These are phyloP conservation scores for Candida namnaoensis DNA, from an alignment of 805 yeast species.

Conservation along the genomic window DNA sequence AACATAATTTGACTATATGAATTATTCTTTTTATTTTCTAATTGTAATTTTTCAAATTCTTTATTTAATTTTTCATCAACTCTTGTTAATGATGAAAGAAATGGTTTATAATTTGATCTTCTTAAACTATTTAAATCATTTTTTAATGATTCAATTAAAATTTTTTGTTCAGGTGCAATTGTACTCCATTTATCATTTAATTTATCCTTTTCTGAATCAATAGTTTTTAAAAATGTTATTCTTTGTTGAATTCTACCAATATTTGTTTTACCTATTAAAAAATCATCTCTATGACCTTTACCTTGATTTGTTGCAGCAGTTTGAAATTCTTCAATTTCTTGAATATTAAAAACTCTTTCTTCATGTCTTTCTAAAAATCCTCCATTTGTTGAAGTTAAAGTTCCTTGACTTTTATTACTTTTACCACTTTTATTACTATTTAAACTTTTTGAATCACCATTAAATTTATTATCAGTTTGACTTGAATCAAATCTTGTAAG, in stretches of 20 bases:
- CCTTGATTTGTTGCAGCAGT: not conserved
- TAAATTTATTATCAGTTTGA: constrained; percentile 3
- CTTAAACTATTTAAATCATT: constrained; percentile 12
- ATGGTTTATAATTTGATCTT: constrained; percentile 11
- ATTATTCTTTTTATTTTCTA: not conserved
- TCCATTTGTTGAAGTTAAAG: not conserved
- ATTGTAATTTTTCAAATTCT: not conserved
- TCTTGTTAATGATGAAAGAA: constrained; percentile 6
- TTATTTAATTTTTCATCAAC: not conserved
- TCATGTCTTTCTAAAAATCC: not conserved
- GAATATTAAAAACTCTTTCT: not conserved
- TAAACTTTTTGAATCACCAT: not conserved
- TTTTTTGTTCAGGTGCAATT: constrained; percentile 4
- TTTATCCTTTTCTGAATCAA: not conserved
- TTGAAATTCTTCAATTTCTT: not conserved
- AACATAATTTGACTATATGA: not conserved
- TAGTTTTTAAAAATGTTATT: constrained; percentile 8
- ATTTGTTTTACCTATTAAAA: not conserved
- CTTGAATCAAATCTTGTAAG: not conserved
- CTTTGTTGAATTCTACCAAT: constrained; percentile 16
- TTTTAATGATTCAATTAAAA: constrained; percentile 13
- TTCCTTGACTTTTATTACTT: not conserved
- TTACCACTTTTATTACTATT: not conserved
- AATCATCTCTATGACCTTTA: not conserved
- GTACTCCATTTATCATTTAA: constrained; percentile 4